Conservation (phyloP, 1,284 basidiomycete species). For the Rhodotorula sp. region DNA sequence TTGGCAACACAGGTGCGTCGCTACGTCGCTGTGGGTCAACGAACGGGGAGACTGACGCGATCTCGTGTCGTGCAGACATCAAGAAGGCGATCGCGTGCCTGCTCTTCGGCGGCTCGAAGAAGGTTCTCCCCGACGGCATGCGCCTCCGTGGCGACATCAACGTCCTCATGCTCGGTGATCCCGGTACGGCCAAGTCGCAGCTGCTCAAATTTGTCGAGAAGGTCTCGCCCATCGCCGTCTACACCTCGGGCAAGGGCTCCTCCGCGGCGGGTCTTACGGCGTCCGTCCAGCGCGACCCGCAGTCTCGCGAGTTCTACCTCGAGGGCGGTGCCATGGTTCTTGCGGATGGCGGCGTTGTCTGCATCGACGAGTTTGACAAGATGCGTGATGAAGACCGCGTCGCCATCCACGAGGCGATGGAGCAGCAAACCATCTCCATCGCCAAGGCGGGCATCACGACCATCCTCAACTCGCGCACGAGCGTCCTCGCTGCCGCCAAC, state of each 20-base stretch:
- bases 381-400: conserved; percentile 99
- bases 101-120: conserved; percentile 97
- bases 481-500: conserved; percentile 96
- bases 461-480: conserved; percentile 92
- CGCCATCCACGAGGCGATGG: conserved; percentile 99
- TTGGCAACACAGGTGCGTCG: conserved; percentile 78
- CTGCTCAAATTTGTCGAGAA: conserved; percentile 98
- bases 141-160: conserved; percentile 97
- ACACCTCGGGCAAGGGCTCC: conserved; percentile 96
- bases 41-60: background rate
- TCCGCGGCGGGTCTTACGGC: conserved; percentile 98
- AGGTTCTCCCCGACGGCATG: conserved; percentile 97
- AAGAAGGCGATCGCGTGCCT: conserved; percentile 96
- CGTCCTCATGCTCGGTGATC: conserved; percentile 92
- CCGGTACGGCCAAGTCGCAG: conserved; percentile 97
- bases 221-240: conserved; percentile 95
- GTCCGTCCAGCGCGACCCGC: conserved; percentile 90
- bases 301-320: conserved; percentile 94
- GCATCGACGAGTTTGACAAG: conserved; percentile 99
- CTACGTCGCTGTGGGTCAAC: background rate
- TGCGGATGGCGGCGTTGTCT: conserved; percentile 96
- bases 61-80: conserved; percentile 71
- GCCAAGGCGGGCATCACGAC: conserved; percentile 99
- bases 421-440: conserved; percentile 98
- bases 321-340: conserved; percentile 99